Evolutionary conservation across 2,329 filamentous ascomycete species (phyloP), one percentile per base, ranked within the genome.

Genomic region (Colletotrichum sp.): DNA sequence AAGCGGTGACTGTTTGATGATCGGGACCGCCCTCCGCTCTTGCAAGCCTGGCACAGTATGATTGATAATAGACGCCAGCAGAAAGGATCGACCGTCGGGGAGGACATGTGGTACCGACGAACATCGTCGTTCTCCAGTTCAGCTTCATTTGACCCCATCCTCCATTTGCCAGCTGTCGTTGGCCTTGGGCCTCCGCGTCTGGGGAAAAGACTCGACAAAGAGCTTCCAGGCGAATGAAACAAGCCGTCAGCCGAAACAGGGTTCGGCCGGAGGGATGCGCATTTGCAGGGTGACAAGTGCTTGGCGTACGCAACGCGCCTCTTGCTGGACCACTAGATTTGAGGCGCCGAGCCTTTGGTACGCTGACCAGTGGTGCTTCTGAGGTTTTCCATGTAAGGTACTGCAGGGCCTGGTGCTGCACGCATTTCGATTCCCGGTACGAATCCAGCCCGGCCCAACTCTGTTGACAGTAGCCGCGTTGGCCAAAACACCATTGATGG

Each of bases 311-410:
- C 73, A 69, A 55, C 59, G 36, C 29, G 49, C 64, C 65, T 73
- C 44, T 15, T 25, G 52, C 39, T 69, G 32, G 27, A 61, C 63
- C 73, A 65, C 69, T 69, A 34, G 62, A 59, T 49, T 49, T 25
- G 55, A 55, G 19, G 69, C 73, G 44, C 73, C 70, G 34, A 57
- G 69, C 64, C 69, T 63, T 62, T 69, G 27, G 55, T 67, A 29
- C 39, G 19, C 39, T 44, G 64, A 59, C 25, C 22, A 62, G n/a
- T 13, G 25, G 57, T 36, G 44, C 63, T 72, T 59, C 69, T 69
- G 44, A 16, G 29, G 7, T 55, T 15, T 30, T 68, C 73, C 57
- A 73, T 73, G 73, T 75, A 72, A 75, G 73, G 73, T 68, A 76
- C 72, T 63, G 69, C 63, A 32, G 59, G 69, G 25, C 63, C 32